These are phyloP conservation scores for Pleurotus citrinopileatus DNA, from an alignment of 768 basidiomycete genomes.

Conservation along the genomic window DNA sequence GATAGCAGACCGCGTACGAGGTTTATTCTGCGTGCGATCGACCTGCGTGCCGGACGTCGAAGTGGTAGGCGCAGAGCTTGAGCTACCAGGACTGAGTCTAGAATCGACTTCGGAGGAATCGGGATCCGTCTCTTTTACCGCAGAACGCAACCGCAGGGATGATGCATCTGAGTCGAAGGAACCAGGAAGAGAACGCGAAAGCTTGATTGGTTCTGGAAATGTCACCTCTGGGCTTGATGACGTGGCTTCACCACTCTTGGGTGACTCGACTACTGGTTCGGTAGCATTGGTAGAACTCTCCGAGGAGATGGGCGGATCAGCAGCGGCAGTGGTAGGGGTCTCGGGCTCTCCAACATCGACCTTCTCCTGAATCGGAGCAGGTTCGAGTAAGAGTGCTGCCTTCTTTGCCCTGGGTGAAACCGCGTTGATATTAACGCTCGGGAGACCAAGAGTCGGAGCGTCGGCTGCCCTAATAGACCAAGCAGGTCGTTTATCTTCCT, in stretches of 20 bases:
- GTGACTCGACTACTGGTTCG: not conserved
- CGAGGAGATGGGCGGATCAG: not conserved
- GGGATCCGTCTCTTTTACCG: not conserved
- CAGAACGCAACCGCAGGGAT: conserved; percentile 1
- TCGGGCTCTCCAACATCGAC: not conserved
- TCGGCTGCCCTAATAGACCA: conserved; percentile 44
- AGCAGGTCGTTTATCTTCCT: conserved; percentile 17
- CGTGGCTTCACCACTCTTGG: not conserved
- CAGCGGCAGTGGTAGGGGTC: not conserved
- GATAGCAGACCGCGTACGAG: conserved; percentile 38
- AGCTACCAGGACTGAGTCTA: conserved; percentile 10
- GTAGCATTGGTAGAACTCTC: not conserved
- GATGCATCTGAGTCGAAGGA: conserved; percentile 19
- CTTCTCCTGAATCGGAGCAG: not conserved
- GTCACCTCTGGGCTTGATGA: not conserved
- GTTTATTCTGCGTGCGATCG: not conserved
- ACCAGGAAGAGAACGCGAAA: conserved; percentile 24
- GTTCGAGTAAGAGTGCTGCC: too few species aligned
- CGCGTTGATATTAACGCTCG: conserved; percentile 10
- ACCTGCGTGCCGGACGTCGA: conserved; percentile 9
- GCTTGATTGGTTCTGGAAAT: conserved; percentile 12
- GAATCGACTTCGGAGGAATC: conserved; percentile 11
- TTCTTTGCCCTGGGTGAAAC: not conserved
- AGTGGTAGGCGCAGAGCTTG: conserved; percentile 6
- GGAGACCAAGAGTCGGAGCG: conserved; percentile 37